Evolutionary conservation across 2,329 filamentous ascomycete species (phyloP).

Genomic region (Fusarium sp.): DNA sequence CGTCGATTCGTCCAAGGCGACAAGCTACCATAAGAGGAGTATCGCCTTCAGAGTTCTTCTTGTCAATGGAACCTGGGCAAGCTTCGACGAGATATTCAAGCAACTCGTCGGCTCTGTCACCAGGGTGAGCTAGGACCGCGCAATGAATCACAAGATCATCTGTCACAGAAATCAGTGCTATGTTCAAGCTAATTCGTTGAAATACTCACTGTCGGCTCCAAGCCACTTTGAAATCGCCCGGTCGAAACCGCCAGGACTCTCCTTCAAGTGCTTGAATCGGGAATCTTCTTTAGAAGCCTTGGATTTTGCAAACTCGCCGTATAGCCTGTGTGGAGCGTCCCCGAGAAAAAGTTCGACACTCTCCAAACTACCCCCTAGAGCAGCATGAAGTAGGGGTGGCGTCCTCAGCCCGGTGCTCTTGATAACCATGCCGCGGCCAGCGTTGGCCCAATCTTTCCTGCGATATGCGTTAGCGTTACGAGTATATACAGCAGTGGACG

Average conservation of each 20-base stretch:
- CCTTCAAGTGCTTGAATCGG: conserved; percentile 71
- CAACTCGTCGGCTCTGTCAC: conserved; percentile 62
- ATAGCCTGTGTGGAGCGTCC: conserved; percentile 75
- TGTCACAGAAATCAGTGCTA: conserved; percentile 49
- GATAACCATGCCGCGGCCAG: conserved; percentile 63
- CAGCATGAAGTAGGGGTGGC: conserved; percentile 73
- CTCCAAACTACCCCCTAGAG: conserved; percentile 69
- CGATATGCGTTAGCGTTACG: conserved; percentile 30
- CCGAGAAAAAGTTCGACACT: conserved; percentile 83
- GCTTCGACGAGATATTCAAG: conserved; percentile 75
- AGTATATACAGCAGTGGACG: neutral
- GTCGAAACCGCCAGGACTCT: conserved; percentile 73
- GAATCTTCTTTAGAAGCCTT: conserved; percentile 71
- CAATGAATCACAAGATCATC: conserved; percentile 76
- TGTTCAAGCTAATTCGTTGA: conserved; percentile 7
- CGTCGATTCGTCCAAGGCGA: conserved; percentile 64
- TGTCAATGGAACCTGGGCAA: conserved; percentile 72
- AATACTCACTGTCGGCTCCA: conserved; percentile 66
- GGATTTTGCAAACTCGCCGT: conserved; percentile 74
- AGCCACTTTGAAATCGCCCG: conserved; percentile 74
- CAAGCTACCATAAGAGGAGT: conserved; percentile 80
- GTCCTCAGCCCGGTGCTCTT: conserved; percentile 58
- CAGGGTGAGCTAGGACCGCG: conserved; percentile 65
- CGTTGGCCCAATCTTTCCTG: conserved; percentile 77
- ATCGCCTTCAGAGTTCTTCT: conserved; percentile 67